Evolutionary conservation across 1,139 yeast genomes (phyloP), one percentile per base, ranked within the genome.

Genomic region (Wickerhamomyces sp.): DNA sequence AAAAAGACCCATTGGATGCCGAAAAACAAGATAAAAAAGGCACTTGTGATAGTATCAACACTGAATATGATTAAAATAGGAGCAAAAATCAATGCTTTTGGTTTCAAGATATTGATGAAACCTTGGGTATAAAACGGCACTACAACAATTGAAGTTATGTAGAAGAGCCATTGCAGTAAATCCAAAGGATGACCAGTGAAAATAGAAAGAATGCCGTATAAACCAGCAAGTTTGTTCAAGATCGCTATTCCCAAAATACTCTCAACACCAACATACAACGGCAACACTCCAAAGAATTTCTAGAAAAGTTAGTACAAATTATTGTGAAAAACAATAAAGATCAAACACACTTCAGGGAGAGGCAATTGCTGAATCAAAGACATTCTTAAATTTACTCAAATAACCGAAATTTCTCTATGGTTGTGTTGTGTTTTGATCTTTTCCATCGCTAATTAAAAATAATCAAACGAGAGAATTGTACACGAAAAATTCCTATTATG

Each of bases 131-230:
- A 87, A 42, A 84, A 68, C n/a, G 89, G 81, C 37, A 88, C 65
- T 18, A 79, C 68, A 5, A 74, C 42, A 15, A 87, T 67, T 5
- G 95, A 82, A 49, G 81, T 62, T 28, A 82, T 57, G 61, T 90
- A 88, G 53, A 83, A 78, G 2, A 84, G 50, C 95, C 96, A 86
- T 58, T 92, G 97, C 68, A 84, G 68, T 46, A 80, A 77, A 47
- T 81, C 81, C 43, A 90, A 72, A 3, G 94, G 95, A 55, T 89
- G 96, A 2, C 96, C 94, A 0, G 97, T 90, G 55, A 92, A 74
- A 32, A 92, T 64, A 1, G 97, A 89, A 27, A 90, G 67, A 31
- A 90, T 68, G 22, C 97, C 98, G 61, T 83, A 92, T 21, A 81
- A 68, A 9, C 97, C 97, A 41, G 95, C 81, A 46, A 92, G 88